phyloP scores from a whole-genome alignment of 768 basidiomycete species.

The Tricholoma sp. region DNA sequence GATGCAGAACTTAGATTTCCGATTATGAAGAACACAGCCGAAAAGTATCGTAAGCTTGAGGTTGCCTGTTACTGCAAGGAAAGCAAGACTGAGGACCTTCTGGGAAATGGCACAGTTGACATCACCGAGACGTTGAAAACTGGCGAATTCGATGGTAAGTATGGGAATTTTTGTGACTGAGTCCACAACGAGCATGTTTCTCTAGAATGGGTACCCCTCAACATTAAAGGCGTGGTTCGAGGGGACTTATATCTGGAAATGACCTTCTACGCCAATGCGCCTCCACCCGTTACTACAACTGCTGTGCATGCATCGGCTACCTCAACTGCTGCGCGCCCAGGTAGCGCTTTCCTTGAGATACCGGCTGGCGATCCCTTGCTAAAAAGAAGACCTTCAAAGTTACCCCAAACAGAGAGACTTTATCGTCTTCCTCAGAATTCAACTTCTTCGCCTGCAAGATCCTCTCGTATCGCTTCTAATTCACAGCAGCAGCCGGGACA shows the following conservation, averaged over 20 bases:
- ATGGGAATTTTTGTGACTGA: background rate
- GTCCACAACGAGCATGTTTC: background rate
- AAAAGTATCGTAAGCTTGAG: slow-evolving; percentile 58
- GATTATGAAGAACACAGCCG: slow-evolving; percentile 50
- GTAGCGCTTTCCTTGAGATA: slow-evolving; percentile 17
- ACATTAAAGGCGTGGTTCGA: slow-evolving; percentile 48
- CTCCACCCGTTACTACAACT: slow-evolving; percentile 32
- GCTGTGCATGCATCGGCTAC: too few species aligned
- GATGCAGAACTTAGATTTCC: slow-evolving; percentile 83
- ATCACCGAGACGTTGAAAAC: slow-evolving; percentile 74
- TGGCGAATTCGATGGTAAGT: slow-evolving; percentile 89
- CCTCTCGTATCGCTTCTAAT: slow-evolving; percentile 9
- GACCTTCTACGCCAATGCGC: slow-evolving; percentile 81
- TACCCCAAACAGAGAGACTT: slow-evolving; percentile 46
- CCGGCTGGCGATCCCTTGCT: slow-evolving; percentile 21
- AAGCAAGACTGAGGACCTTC: slow-evolving; percentile 59
- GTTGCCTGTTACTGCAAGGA: slow-evolving; percentile 83
- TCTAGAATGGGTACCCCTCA: slow-evolving; percentile 32
- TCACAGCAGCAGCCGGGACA: slow-evolving; percentile 1
- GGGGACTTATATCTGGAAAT: slow-evolving; percentile 92
- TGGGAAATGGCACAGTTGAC: slow-evolving; percentile 74
- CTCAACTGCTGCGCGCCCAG: too few species aligned
- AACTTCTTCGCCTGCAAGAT: slow-evolving; percentile 9
- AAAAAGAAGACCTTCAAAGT: slow-evolving; percentile 48
- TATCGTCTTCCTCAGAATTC: slow-evolving; percentile 31